Percentiles rank a stretch among this genome's conserved stretches.
These are phyloP conservation scores for Coprinopsis sp. DNA, from an alignment of 768 basidiomycete genomes.

Conservation along the genomic window DNA sequence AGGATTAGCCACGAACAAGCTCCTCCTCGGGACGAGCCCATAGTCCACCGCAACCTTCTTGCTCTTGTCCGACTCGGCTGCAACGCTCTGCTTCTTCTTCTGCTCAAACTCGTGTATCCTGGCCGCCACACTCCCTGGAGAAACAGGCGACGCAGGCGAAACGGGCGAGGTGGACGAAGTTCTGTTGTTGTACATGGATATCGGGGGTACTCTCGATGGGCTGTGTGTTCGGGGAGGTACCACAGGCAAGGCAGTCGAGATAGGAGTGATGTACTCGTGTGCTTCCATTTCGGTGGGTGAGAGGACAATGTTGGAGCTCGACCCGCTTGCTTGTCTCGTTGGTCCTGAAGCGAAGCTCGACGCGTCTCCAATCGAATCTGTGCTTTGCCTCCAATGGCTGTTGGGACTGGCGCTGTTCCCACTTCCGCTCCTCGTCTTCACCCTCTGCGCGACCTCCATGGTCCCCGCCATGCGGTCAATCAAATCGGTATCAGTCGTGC, in stretches of 20 bases:
- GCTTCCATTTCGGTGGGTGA: constrained; percentile 32
- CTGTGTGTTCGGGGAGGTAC: too few species aligned
- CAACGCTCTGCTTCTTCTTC: constrained; percentile 47
- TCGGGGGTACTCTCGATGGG: constrained; percentile 1
- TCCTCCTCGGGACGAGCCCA: constrained; percentile 58
- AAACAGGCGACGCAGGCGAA: constrained; percentile 12
- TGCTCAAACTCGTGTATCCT: constrained; percentile 58
- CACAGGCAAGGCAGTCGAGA: constrained; percentile 3
- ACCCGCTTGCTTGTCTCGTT: too few species aligned
- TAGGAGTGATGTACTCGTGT: constrained; percentile 8
- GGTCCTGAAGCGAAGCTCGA: too few species aligned
- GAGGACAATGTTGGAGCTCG: too few species aligned
- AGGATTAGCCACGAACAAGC: constrained; percentile 74
- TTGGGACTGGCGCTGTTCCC: too few species aligned
- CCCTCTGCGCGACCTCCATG: constrained; percentile 67
- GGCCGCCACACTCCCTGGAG: constrained; percentile 38
- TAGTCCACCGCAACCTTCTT: constrained; percentile 46
- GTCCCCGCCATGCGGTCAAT: constrained; percentile 61
- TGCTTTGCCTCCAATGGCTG: constrained; percentile 27
- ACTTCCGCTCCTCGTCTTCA: constrained; percentile 26
- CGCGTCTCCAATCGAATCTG: constrained; percentile 18
- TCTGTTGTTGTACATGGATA: background rate
- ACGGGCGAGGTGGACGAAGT: background rate
- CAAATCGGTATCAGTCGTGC: constrained; percentile 64
- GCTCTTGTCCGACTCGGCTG: constrained; percentile 34